Evolutionary conservation across 257 asterid genomes (phyloP), one percentile per base, ranked within the genome.

Genomic region (Petunia secreta): DNA sequence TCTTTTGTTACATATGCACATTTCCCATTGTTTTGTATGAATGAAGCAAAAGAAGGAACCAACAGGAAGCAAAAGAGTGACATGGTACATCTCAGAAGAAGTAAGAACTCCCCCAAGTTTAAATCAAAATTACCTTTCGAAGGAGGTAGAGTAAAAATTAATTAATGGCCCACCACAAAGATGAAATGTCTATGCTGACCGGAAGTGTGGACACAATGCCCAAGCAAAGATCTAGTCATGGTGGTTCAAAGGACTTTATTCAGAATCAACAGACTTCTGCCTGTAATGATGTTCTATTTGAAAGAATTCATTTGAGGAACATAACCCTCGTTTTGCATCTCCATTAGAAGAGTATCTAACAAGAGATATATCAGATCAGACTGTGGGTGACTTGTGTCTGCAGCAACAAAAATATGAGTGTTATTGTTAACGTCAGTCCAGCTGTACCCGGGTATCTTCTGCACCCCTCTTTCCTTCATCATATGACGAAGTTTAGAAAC

Each of bases 381-480:
- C 82, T 82, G 79, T 0, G 92, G 97, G 80, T 95, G 99, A 85
- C 71, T 79, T 65, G 87, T 83, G 81, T 92, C 99, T 37, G 94
- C 91, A 84, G 98, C 97, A 13, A 78, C 89, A 87, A 95, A 93
- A 86, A 87, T 86, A 84, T 95, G 96, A 44, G 86, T 89, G 38
- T 55, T 80, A 76, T 86, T 89, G 77, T 93, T 84, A 55, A 90
- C 87, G 85, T 93, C 94, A 73, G 91, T 88, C 98, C 98, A 93
- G 81, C 99, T 95, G 37, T 83, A 89, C 66, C 98, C 99, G 1
- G 96, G 90, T 54, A 92, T 34, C 67, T 95, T 95, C 81, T 88
- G 88, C 75, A 93, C 97, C 57, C 98, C 92, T 79, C 94, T 83
- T 64, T 88, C 97, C 81, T 84, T 91, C 99, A 95, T 95, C 54